These are phyloP conservation scores for Ceratocystis variospora DNA, from an alignment of 2,329 filamentous ascomycete species.

Conservation along the genomic window DNA sequence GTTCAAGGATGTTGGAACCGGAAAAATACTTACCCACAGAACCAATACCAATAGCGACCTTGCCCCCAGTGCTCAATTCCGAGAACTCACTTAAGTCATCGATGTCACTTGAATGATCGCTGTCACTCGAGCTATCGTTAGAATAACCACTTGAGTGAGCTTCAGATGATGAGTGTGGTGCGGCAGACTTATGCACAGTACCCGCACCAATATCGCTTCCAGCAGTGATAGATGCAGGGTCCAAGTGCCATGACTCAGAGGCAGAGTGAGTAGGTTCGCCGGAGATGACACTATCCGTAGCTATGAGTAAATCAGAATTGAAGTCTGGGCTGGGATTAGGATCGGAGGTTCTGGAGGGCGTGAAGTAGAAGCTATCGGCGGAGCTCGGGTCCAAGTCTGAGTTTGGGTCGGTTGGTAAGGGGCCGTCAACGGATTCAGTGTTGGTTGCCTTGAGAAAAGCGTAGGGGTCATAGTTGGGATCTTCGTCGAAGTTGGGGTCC, in stretches of 20 bases:
- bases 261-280: background rate
- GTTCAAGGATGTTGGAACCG: background rate
- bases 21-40: slow-evolving; percentile 9
- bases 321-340: background rate
- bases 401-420: background rate
- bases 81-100: background rate
- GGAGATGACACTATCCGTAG: background rate
- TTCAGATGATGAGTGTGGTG: background rate
- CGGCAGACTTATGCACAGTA: background rate
- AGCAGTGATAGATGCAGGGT: background rate
- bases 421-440: background rate
- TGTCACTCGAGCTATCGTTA: background rate
- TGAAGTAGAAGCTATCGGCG: background rate
- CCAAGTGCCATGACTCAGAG: background rate
- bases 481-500: background rate
- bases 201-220: background rate
- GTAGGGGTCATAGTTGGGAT: slow-evolving; percentile 2
- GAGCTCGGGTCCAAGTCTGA: background rate
- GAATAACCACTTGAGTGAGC: background rate
- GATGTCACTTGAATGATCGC: too few relatives aligned
- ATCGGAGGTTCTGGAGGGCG: background rate
- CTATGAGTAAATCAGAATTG: background rate
- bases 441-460: background rate
- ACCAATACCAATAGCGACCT: slow-evolving; percentile 9
- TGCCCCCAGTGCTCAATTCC: slow-evolving; percentile 3